A percentile compares a stretch with the other conserved stretches of the same genome.
Conservation (phyloP, 257 asterid genomes). For the Henckelia pumila region DNA sequence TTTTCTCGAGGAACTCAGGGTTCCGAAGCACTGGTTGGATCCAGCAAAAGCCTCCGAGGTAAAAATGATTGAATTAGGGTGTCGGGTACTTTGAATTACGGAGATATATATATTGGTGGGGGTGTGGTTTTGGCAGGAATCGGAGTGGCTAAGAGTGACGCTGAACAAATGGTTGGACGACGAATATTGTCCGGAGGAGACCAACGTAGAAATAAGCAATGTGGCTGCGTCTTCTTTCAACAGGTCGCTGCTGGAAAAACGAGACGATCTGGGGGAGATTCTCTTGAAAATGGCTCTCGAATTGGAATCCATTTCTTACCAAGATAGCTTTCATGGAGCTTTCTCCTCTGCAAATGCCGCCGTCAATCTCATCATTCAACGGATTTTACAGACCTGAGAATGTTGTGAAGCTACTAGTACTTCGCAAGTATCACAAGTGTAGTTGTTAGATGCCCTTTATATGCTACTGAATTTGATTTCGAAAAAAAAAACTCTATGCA, state of each 20-base stretch:
- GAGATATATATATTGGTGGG: not conserved
- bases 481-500: too few relatives aligned
- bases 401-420: too few relatives aligned
- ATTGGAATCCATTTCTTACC: conserved; percentile 77
- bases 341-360: conserved; percentile 95
- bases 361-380: conserved; percentile 60
- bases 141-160: conserved; percentile 75
- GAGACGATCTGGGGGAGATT: conserved; percentile 74
- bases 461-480: too few relatives aligned
- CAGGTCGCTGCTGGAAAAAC: conserved; percentile 54
- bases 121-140: conserved; percentile 46
- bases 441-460: too few relatives aligned
- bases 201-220: conserved; percentile 68
- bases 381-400: conserved; percentile 33
- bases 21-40: conserved; percentile 71
- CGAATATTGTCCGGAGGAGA: conserved; percentile 87
- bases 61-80: conserved; percentile 3
- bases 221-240: conserved; percentile 67
- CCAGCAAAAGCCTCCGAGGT: conserved; percentile 74
- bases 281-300: conserved; percentile 69
- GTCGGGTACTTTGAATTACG: not conserved
- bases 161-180: conserved; percentile 88
- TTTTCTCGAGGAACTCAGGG: conserved; percentile 55
- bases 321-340: conserved; percentile 97
- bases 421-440: too few relatives aligned